Conservation (phyloP, 2,329 filamentous ascomycete genomes). For the Leptographium wingfieldii region DNA sequence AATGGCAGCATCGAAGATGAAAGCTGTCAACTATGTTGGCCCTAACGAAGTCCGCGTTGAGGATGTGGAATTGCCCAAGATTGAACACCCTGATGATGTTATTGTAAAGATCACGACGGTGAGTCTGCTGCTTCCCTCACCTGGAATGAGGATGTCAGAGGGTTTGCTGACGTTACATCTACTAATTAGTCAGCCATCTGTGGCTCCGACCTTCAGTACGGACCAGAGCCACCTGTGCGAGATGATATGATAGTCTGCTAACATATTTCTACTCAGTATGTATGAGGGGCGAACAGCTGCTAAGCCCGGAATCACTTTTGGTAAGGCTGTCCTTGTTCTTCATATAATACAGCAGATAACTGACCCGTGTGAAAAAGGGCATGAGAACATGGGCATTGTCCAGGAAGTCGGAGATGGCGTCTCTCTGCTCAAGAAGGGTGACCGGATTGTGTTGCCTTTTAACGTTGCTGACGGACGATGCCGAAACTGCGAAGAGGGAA, state of each 20-base stretch:
- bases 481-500: background rate
- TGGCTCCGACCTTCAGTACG: conserved; percentile 1
- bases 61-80: background rate
- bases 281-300: conserved; percentile 1
- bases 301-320: background rate
- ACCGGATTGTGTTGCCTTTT: background rate
- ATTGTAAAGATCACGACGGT: conserved; percentile 1
- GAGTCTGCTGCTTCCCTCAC: background rate
- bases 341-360: background rate
- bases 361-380: background rate
- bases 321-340: background rate
- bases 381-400: conserved; percentile 1
- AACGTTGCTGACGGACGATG: conserved; percentile 1
- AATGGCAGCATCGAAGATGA: background rate
- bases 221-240: background rate
- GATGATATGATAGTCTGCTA: background rate
- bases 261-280: background rate
- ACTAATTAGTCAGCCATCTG: background rate
- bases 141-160: too few species aligned
- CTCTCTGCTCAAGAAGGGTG: background rate
- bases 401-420: background rate
- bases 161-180: background rate
- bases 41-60: background rate
- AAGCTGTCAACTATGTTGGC: conserved; percentile 1
- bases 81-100: background rate